Conservation (phyloP, 306 rosid species). For the Cucurbita moschata region DNA sequence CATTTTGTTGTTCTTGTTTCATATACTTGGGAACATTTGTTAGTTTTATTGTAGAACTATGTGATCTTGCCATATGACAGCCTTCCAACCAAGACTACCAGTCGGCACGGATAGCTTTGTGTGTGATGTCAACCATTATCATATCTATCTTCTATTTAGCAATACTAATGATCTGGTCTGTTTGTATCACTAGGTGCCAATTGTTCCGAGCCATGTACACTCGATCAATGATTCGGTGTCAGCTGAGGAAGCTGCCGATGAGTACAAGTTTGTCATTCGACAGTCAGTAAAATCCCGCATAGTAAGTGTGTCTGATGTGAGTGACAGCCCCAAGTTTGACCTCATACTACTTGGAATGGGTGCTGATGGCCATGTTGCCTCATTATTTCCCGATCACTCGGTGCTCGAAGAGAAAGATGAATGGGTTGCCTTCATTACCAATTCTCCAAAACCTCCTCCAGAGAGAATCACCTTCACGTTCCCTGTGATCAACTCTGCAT, state of each 20-base stretch:
- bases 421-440: constrained; percentile 86
- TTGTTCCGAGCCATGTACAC: constrained; percentile 76
- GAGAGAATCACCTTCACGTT: constrained; percentile 93
- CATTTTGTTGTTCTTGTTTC: neutral
- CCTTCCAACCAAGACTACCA: neutral
- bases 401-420: constrained; percentile 55
- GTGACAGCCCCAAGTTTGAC: constrained; percentile 94
- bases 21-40: neutral
- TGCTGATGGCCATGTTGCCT: constrained; percentile 78
- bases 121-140: neutral
- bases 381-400: constrained; percentile 67
- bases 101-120: neutral
- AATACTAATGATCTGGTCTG: constrained; percentile 8
- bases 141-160: neutral
- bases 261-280: constrained; percentile 77
- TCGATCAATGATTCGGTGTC: constrained; percentile 81
- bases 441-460: constrained; percentile 93
- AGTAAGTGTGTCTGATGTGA: constrained; percentile 55
- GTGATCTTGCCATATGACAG: neutral
- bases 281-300: constrained; percentile 83
- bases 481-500: constrained; percentile 92
- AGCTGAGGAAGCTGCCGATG: constrained; percentile 91
- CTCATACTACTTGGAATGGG: constrained; percentile 91
- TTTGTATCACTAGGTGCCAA: constrained; percentile 50
- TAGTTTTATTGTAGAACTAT: neutral